Base-by-base conservation (phyloP, 2,329 filamentous ascomycete species). In the Lasiodiplodia citricola region DNA sequence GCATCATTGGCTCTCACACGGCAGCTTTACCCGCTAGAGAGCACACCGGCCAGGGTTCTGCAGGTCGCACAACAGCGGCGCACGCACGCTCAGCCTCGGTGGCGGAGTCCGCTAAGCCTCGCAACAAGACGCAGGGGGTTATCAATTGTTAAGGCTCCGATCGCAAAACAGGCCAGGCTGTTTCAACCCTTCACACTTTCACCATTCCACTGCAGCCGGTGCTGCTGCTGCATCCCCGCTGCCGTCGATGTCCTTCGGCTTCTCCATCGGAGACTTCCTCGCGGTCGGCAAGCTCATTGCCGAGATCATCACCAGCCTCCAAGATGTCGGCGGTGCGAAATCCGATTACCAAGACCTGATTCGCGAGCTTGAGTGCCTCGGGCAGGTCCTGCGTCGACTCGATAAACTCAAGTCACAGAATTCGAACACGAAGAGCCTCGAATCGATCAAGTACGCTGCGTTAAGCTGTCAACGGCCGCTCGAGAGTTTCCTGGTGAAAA, bases 261-360 rank as follows among this genome's bases (percentile, higher is more conserved):
- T 78, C 64, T 75, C 72, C n/a, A 57, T 70, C 44, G 70, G 76
- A 50, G 72, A 76, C 66, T 73, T 78, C 65, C 70, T 77, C 57
- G 69, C 75, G 16, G 72, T 73, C 16, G 56, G 73, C 14, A 70
- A 73, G 47, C 67, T 78, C 10, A 69, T 76, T 10, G 54, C 68
- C 10, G 72, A 72, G 6, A 70, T 74, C 25, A 38, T 73, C 18
- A 66, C 67, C n/a, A 70, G 68, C 25, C 67, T 78, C 6, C 55
- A 71, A 2, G 69, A 66, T 23, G 47, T 70, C 11, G n/a, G 58
- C 7, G 68, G 62, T 10, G 52, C 47, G 11, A 52, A 41, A 28
- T 55, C 68, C 2, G 70, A 74, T 28, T 77, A 72, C 62, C 72
- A 70, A 31, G 70, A 71, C 31, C 66, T 76, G 2, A 37, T 74